Percentiles rank a stretch among this genome's conserved stretches.
These are phyloP conservation scores for Phytophthora palmivora DNA, from an alignment of 352 stramenopile genomes.

Conservation along the genomic window DNA sequence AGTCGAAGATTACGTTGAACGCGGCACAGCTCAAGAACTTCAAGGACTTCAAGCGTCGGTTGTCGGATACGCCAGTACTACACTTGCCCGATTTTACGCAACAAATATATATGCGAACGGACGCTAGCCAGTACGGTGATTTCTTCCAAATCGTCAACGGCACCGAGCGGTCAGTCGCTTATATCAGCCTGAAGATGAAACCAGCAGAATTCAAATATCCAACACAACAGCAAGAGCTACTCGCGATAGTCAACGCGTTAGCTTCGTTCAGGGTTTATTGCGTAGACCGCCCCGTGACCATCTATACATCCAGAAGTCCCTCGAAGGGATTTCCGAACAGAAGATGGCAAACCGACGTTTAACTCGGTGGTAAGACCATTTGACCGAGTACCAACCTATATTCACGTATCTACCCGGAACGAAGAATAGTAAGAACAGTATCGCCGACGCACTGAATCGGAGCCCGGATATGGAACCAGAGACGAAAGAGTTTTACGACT, in stretches of 20 bases:
- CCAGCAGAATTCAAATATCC: no score
- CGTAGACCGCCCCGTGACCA: slow-evolving; percentile 10
- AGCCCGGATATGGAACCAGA: no score
- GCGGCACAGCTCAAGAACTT: slow-evolving; percentile 13
- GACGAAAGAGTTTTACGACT: no score
- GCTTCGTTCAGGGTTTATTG: slow-evolving; percentile 14
- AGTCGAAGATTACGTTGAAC: slow-evolving; percentile 17
- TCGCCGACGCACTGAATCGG: no score
- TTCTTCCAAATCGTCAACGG: slow-evolving; percentile 18
- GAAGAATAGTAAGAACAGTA: slow-evolving; percentile 21
- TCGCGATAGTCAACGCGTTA: no score
- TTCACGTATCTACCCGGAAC: slow-evolving; percentile 25
- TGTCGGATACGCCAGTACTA: slow-evolving; percentile 9
- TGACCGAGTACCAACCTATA: slow-evolving; percentile 18
- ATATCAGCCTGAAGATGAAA: no score
- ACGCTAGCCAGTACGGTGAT: slow-evolving; percentile 12
- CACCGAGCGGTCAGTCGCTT: slow-evolving; percentile 16
- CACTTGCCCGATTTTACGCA: slow-evolving; percentile 7
- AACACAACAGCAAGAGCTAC: no score
- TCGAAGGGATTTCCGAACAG: slow-evolving; percentile 21
- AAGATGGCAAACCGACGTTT: slow-evolving; percentile 27
- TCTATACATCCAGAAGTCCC: slow-evolving; percentile 23
- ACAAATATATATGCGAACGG: slow-evolving; percentile 16
- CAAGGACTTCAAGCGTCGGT: slow-evolving; percentile 9
- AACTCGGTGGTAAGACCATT: slow-evolving; percentile 18